Evolutionary conservation across 2,329 filamentous ascomycete species (phyloP), one percentile per base, ranked within the genome.

Genomic region (Cladobotryum protrusum): DNA sequence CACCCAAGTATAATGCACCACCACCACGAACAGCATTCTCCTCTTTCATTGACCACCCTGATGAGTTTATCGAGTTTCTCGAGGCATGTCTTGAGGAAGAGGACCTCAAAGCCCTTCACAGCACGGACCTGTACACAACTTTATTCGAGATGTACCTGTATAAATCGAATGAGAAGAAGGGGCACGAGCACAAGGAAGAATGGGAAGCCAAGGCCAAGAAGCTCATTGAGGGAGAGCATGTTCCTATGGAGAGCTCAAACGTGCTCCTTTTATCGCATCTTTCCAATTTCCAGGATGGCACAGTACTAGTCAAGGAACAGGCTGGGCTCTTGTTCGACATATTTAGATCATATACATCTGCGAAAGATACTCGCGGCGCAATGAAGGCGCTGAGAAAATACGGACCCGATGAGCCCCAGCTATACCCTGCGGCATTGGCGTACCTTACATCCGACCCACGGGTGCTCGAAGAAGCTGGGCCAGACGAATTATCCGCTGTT

Each of bases 91-190:
- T 95, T 5, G 73, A 83, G 45, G 85, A 90, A 51, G 75, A 83
- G 17, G 77, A 79, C 18, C 68, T 95, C n/a, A 82, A 82, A 17
- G 76, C 87, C 34, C 78, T 82, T 8, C 87, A 96, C 63, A 87
- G 83, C 55, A 80, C 85, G 1, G 95, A 99, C 65, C 76, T 99
- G 14, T 93, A 93, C 62, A 97, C 92, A 0, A 96, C 95, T 0
- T 68, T 99, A 13, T 97, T 99, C 63, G 95, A 99, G 67, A 97
- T 99, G 87, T 99, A 97, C 63, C 74, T 99, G 8, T 87, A 95
- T 66, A 93, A 90, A 59, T 87, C 92, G 18, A 86, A 83, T 52
- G 81, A 85, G 51, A 85, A 85, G 61, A 87, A 84, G 60, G 84
- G 84, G 9, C 73, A 75, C 43, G 67, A 67, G 63, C 69, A 90